Percentiles rank a stretch among this genome's conserved stretches.
Conservation (phyloP, 2,329 filamentous ascomycete species). For the Nemania abortiva region DNA sequence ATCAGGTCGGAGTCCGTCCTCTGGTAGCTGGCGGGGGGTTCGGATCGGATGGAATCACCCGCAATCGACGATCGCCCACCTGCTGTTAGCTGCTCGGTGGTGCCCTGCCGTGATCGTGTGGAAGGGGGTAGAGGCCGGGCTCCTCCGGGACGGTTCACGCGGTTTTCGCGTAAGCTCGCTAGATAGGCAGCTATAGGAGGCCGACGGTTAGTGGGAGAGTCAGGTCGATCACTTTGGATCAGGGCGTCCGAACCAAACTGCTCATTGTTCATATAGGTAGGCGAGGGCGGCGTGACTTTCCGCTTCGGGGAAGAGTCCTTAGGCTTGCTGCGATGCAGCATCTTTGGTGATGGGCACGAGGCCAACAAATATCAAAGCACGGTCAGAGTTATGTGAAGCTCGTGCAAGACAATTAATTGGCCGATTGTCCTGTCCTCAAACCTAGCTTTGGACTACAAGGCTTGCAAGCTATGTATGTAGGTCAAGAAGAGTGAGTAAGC, state of each 20-base stretch:
- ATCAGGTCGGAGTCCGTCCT: slow-evolving; percentile 49
- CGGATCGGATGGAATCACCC: slow-evolving; percentile 49
- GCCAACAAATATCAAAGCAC: background rate
- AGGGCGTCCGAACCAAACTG: slow-evolving; percentile 68
- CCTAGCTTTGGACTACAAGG: background rate
- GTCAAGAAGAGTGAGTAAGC: background rate
- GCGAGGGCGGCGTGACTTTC: slow-evolving; percentile 71
- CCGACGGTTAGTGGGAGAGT: slow-evolving; percentile 32
- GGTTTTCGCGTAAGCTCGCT: slow-evolving; percentile 76
- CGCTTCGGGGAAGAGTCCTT: slow-evolving; percentile 53
- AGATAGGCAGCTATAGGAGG: slow-evolving; percentile 65
- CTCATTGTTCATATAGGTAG: slow-evolving; percentile 74
- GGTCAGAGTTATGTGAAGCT: background rate
- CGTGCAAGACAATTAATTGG: background rate
- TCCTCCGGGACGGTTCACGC: slow-evolving; percentile 75
- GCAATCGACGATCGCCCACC: slow-evolving; percentile 50
- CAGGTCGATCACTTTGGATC: slow-evolving; percentile 19
- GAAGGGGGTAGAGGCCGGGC: slow-evolving; percentile 71
- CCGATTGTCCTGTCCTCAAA: slow-evolving; percentile 18
- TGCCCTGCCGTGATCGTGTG: slow-evolving; percentile 49
- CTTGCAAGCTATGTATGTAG: background rate
- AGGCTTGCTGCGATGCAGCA: slow-evolving; percentile 49
- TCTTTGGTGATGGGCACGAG: slow-evolving; percentile 20
- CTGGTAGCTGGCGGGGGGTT: slow-evolving; percentile 52
- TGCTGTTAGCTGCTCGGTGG: slow-evolving; percentile 43